Conservation (phyloP, 371 early-diverging fungal species). For the Synchytrium microbalum region DNA sequence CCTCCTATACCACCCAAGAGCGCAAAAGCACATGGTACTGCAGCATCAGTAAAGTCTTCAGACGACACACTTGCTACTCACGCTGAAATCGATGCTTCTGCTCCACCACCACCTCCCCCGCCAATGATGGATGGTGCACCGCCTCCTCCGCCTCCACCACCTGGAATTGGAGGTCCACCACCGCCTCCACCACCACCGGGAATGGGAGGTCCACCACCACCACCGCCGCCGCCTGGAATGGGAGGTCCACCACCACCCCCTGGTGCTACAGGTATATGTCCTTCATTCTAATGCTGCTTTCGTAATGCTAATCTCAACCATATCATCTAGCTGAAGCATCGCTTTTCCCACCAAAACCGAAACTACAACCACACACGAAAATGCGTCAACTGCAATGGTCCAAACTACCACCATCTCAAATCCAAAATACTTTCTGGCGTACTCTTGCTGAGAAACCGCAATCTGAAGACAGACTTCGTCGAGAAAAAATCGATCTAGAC, state of each 20-base stretch:
- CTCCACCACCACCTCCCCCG: too few species aligned
- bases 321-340: not conserved
- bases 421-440: constrained; percentile 17
- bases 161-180: constrained; percentile 4
- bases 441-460: constrained; percentile 10
- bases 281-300: too few species aligned
- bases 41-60: too few species aligned
- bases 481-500: constrained; percentile 20
- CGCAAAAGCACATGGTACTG: too few species aligned
- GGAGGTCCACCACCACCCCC: constrained; percentile 15
- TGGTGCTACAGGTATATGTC: not conserved
- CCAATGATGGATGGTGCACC: constrained; percentile 7
- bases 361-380: constrained; percentile 14
- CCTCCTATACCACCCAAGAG: too few species aligned
- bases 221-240: constrained; percentile 12
- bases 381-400: constrained; percentile 15
- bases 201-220: constrained; percentile 9
- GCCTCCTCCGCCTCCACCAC: constrained; percentile 14
- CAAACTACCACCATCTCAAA: constrained; percentile 8
- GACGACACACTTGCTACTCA: too few species aligned
- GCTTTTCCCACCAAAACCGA: constrained; percentile 15
- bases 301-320: too few species aligned
- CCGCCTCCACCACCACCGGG: constrained; percentile 6
- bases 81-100: too few species aligned
- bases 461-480: constrained; percentile 14